These are phyloP conservation scores for Puccinia polysora DNA, from an alignment of 1,284 basidiomycete genomes.

Conservation along the genomic window DNA sequence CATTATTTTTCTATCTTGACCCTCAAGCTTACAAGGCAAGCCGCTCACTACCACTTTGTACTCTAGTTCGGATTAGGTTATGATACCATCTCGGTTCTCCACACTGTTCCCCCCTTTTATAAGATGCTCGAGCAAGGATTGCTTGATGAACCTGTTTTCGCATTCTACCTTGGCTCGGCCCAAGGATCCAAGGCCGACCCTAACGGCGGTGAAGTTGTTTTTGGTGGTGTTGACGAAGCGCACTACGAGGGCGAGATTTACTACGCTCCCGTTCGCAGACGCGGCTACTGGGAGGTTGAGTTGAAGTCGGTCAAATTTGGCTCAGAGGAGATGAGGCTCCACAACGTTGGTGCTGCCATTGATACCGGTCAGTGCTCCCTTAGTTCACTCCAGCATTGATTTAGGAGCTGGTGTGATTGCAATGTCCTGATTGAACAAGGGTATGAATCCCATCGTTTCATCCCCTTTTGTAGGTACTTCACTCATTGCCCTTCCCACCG, in stretches of 20 bases:
- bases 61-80: constrained; percentile 92
- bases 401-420: not conserved
- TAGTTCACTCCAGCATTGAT: not conserved
- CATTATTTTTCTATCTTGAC: not conserved
- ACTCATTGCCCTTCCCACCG: constrained; percentile 82
- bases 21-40: constrained; percentile 3
- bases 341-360: constrained; percentile 78
- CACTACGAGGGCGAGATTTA: constrained; percentile 77
- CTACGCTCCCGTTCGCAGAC: constrained; percentile 88
- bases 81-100: constrained; percentile 92
- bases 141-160: constrained; percentile 80
- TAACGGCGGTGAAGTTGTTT: constrained; percentile 79
- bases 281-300: constrained; percentile 80
- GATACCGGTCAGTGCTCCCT: constrained; percentile 68
- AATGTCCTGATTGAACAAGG: not conserved
- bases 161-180: constrained; percentile 85
- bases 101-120: constrained; percentile 91
- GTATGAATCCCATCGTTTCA: not conserved
- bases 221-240: constrained; percentile 79
- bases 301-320: constrained; percentile 55
- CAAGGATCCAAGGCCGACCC: constrained; percentile 62
- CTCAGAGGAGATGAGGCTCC: constrained; percentile 73
- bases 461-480: constrained; percentile 64
- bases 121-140: constrained; percentile 81
- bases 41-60: too few relatives aligned